phyloP scores from a whole-genome alignment of 2,329 filamentous ascomycete species.

The Hypocrella siamensis region DNA sequence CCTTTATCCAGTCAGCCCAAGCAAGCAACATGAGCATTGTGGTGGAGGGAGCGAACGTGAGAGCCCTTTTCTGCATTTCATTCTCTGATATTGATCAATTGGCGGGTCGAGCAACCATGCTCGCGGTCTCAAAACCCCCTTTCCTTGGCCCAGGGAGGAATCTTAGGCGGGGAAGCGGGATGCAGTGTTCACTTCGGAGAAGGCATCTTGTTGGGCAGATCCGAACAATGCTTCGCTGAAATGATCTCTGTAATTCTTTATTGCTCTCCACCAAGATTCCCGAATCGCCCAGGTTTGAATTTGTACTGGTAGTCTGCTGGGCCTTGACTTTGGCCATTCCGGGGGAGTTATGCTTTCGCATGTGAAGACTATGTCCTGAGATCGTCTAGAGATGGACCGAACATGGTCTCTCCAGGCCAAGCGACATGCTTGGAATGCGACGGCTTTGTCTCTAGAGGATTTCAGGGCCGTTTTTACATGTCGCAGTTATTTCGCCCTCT shows the following conservation, averaged over 20 bases:
- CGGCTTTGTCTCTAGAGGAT: slow-evolving; percentile 1
- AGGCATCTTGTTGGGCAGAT: slow-evolving; percentile 1
- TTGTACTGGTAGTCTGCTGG: slow-evolving; percentile 1
- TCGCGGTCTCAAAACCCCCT: slow-evolving; percentile 7
- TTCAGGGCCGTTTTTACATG: slow-evolving; percentile 1
- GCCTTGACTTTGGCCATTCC: neutral
- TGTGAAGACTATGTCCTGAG: slow-evolving; percentile 1
- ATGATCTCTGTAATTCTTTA: too few relatives aligned
- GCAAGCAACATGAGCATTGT: slow-evolving; percentile 42
- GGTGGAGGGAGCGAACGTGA: slow-evolving; percentile 45
- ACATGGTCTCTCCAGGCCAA: too few relatives aligned
- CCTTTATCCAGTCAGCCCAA: slow-evolving; percentile 47
- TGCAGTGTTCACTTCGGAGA: neutral
- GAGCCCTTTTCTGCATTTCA: slow-evolving; percentile 2
- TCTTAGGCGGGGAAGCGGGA: slow-evolving; percentile 1
- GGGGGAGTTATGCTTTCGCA: neutral
- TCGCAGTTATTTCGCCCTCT: neutral
- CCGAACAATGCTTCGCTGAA: neutral
- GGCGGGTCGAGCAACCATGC: slow-evolving; percentile 7
- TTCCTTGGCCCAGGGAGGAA: slow-evolving; percentile 5
- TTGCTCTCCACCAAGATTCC: too few relatives aligned
- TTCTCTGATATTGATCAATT: neutral
- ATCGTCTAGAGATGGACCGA: slow-evolving; percentile 1
- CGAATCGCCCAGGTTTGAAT: neutral
- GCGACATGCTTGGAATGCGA: slow-evolving; percentile 1